Conservation (phyloP, 2,329 filamentous ascomycete genomes). For the Epichloe coenophiala region DNA sequence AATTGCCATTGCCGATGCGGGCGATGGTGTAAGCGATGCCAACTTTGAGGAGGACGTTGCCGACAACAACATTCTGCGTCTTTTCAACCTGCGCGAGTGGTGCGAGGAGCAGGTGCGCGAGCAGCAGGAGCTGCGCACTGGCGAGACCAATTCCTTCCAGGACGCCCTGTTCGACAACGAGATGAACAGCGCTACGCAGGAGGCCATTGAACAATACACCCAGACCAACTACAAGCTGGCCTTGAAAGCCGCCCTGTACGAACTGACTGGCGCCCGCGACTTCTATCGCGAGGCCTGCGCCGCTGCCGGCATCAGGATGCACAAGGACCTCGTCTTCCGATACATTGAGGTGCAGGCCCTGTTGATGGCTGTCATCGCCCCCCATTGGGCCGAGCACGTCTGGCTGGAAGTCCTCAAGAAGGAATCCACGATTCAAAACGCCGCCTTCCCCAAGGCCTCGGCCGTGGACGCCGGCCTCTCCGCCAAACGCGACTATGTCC, state of each 20-base stretch:
- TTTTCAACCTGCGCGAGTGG: slow-evolving; percentile 77
- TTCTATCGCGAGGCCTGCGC: slow-evolving; percentile 77
- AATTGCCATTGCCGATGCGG: slow-evolving; percentile 85
- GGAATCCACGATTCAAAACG: slow-evolving; percentile 62
- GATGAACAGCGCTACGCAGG: slow-evolving; percentile 68
- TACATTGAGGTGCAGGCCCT: slow-evolving; percentile 83
- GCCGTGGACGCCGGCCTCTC: slow-evolving; percentile 53
- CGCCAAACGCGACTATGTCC: slow-evolving; percentile 73
- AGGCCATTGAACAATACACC: slow-evolving; percentile 67
- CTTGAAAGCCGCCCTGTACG: slow-evolving; percentile 78
- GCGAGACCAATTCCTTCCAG: slow-evolving; percentile 62
- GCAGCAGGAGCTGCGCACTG: slow-evolving; percentile 55
- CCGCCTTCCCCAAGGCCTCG: slow-evolving; percentile 42
- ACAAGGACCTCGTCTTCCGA: slow-evolving; percentile 61
- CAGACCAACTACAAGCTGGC: slow-evolving; percentile 66
- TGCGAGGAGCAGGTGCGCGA: slow-evolving; percentile 73
- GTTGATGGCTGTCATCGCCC: slow-evolving; percentile 69
- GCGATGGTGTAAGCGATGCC: slow-evolving; percentile 86
- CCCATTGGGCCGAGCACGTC: slow-evolving; percentile 89
- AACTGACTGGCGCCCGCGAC: slow-evolving; percentile 78
- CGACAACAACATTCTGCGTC: slow-evolving; percentile 76
- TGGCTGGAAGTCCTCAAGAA: slow-evolving; percentile 85
- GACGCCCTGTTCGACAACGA: slow-evolving; percentile 90
- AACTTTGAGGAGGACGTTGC: slow-evolving; percentile 96
- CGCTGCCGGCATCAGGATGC: slow-evolving; percentile 71